Evolutionary conservation across 208 protist genomes (phyloP).

Genomic region (Herpetomonas muscarum): DNA sequence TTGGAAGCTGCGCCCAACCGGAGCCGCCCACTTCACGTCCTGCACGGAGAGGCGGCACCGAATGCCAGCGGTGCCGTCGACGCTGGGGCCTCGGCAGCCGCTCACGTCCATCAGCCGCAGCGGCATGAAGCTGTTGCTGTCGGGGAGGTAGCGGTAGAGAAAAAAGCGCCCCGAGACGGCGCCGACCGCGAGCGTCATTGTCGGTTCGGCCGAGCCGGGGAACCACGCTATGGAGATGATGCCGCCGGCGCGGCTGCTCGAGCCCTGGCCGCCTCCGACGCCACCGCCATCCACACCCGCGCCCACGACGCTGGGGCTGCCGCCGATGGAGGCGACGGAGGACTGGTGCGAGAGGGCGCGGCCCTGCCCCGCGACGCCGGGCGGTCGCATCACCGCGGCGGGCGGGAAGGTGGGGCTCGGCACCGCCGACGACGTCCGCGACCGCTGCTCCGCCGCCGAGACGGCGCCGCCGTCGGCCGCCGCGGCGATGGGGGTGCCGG

Average conservation of each 20-base stretch:
- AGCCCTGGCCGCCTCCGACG: neutral
- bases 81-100: neutral
- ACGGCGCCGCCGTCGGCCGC: constrained; percentile 4
- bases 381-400: too few relatives aligned
- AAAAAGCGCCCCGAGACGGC: constrained; percentile 73
- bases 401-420: too few relatives aligned
- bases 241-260: constrained; percentile 26
- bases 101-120: constrained; percentile 21
- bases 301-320: neutral
- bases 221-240: constrained; percentile 85
- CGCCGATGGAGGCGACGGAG: too few relatives aligned
- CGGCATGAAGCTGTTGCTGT: constrained; percentile 43
- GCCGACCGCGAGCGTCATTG: constrained; percentile 80
- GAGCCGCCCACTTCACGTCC: constrained; percentile 71
- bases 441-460: neutral
- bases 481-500: neutral
- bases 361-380: neutral
- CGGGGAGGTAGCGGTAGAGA: constrained; percentile 70
- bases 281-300: neutral
- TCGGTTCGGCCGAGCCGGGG: constrained; percentile 61
- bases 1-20: constrained; percentile 77
- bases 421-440: neutral
- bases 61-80: constrained; percentile 22
- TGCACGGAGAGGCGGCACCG: constrained; percentile 45
- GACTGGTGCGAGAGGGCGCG: neutral